Percentiles rank a stretch among this genome's conserved stretches.
These are phyloP conservation scores for Ogataea methylovora DNA, from an alignment of 805 yeast species.

Conservation along the genomic window DNA sequence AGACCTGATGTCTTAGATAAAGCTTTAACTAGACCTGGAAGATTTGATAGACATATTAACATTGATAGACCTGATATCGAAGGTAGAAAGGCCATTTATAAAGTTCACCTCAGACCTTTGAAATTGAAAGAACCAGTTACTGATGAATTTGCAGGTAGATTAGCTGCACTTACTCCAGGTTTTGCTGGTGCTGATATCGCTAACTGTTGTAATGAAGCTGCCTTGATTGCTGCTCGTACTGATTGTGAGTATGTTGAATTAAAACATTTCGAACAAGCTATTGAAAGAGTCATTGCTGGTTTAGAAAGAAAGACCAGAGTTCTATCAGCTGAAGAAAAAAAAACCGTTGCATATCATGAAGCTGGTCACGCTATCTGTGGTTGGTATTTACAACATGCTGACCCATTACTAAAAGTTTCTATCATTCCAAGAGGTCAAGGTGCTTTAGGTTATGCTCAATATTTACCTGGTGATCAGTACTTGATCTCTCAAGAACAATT, in stretches of 20 bases:
- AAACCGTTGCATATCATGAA: constrained; percentile 86
- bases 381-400: constrained; percentile 83
- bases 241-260: constrained; percentile 55
- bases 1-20: constrained; percentile 86
- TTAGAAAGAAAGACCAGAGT: constrained; percentile 78
- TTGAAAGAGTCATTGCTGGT: constrained; percentile 94
- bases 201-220: constrained; percentile 91
- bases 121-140: constrained; percentile 38
- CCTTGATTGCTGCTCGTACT: constrained; percentile 82
- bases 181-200: constrained; percentile 96
- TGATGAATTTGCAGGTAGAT: constrained; percentile 67
- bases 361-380: constrained; percentile 98
- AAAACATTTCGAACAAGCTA: constrained; percentile 82
- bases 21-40: constrained; percentile 88
- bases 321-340: constrained; percentile 72
- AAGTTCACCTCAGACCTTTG: constrained; percentile 66
- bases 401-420: constrained; percentile 87
- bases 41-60: constrained; percentile 85
- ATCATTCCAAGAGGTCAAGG: constrained; percentile 94
- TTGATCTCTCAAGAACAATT: constrained; percentile 71
- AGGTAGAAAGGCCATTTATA: constrained; percentile 82
- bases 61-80: constrained; percentile 84
- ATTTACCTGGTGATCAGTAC: constrained; percentile 84
- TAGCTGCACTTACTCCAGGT: constrained; percentile 91
- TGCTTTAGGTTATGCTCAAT: constrained; percentile 94